Conservation (phyloP, 2,329 filamentous ascomycete species). For the Pseudogymnoascus sp. region DNA sequence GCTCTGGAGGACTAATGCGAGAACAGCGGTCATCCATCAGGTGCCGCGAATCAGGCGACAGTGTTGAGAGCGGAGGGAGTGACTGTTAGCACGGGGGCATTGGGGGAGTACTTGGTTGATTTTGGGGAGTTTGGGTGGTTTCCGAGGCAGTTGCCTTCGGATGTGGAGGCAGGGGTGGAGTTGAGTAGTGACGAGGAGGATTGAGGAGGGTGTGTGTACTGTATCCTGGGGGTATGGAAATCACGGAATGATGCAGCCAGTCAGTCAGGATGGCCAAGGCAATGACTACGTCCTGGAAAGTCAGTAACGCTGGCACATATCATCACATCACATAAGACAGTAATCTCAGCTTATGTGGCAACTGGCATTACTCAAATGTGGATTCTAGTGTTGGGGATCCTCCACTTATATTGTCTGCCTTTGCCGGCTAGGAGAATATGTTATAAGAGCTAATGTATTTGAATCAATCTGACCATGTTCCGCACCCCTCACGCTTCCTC, state of each 20-base stretch:
- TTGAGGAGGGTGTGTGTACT: background rate
- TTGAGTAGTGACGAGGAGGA: constrained; percentile 33
- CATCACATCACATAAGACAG: background rate
- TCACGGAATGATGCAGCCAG: background rate
- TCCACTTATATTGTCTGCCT: constrained; percentile 12
- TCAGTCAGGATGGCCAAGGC: background rate
- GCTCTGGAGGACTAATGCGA: background rate
- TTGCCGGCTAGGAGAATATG: constrained; percentile 25
- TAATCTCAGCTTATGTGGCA: background rate
- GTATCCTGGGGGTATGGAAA: background rate
- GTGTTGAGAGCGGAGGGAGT: constrained; percentile 33
- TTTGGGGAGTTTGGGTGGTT: constrained; percentile 36
- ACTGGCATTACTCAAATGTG: constrained; percentile 8
- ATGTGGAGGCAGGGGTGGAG: constrained; percentile 17
- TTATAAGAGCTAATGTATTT: constrained; percentile 20
- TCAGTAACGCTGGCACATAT: background rate
- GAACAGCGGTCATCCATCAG: constrained; percentile 29
- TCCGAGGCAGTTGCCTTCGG: constrained; percentile 31
- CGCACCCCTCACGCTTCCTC: constrained; percentile 18
- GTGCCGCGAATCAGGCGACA: constrained; percentile 32
- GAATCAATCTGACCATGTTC: constrained; percentile 16
- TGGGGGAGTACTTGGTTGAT: constrained; percentile 33
- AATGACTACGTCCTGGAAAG: background rate
- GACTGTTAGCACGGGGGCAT: constrained; percentile 27
- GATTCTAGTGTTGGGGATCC: constrained; percentile 4